Base-by-base conservation (phyloP, 352 stramenopile genomes). In the Phytophthora cactorum region DNA sequence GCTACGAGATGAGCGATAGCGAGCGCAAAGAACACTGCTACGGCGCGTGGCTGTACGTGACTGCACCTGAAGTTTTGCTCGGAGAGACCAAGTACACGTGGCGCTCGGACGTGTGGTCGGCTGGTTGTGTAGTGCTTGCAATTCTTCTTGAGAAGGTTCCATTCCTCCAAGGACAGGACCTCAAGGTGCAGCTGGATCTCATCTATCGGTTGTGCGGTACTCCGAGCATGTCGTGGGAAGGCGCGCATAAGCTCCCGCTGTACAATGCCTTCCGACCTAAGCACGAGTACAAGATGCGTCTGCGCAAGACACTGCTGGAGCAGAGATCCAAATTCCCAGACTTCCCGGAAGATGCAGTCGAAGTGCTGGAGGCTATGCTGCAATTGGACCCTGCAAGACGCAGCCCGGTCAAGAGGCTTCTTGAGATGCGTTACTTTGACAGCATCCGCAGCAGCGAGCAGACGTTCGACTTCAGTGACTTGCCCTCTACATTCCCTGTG, bases 171-270 rank as follows among this genome's bases (percentile, higher is more conserved):
- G 88, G 80, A 11, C 76, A 76, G 14, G 81, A 93, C 34, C 25
- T 77, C 15, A 82, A 81, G n/a, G 67, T 79, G 25, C 88, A 96
- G 54, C 54, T 96, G 34, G 81, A 95, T 52, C 72, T 89, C 46
- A 92, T 95, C 46, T 96, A 89, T 59, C 85, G 88, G 1, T 32
- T 92, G 3, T 95, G 88, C 38, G 88, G 88, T 5, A 93, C 86
- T 9, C 88, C 88, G 0, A 74, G 69, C 5, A 71, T 68, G 22
- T 76, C 80, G n/a, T 94, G 81, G 77, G 52, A 77, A 17, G 74
- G 77, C 0, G 85, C 69, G 2, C 70, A 66, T 12, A 85, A 89
- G 31, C 71, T 95, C 8, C 76, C 85, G 3, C 58, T 86, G 11
- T 95, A 85, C 61, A 70, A 57, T 4, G 51, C 50, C 0, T 88